Percentiles rank a stretch among this genome's conserved stretches.
These are phyloP conservation scores for Sugiyamaella boreocaroliniensis DNA, from an alignment of 805 yeast genomes.

Conservation along the genomic window DNA sequence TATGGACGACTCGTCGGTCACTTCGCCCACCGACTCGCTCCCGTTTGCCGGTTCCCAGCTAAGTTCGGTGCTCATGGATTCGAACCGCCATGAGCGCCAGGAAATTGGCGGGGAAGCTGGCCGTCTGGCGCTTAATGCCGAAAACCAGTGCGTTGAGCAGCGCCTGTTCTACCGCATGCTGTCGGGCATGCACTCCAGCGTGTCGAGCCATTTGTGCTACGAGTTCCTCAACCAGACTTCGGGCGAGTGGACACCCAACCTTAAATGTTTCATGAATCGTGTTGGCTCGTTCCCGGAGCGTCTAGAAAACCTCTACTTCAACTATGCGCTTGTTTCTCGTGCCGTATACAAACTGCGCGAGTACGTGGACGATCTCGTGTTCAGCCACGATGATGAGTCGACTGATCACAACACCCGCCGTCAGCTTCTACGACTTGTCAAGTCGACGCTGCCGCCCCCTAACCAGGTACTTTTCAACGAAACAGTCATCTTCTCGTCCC, in stretches of 20 bases:
- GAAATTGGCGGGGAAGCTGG: slow-evolving; percentile 25
- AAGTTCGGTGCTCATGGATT: slow-evolving; percentile 18
- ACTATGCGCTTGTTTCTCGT: slow-evolving; percentile 80
- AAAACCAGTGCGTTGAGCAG: slow-evolving; percentile 71
- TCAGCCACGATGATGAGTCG: slow-evolving; percentile 37
- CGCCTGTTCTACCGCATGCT: slow-evolving; percentile 78
- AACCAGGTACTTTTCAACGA: slow-evolving; percentile 40
- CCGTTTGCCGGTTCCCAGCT: slow-evolving; percentile 15
- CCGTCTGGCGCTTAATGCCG: slow-evolving; percentile 33
- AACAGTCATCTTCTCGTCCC: slow-evolving; percentile 37
- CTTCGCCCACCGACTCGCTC: neutral
- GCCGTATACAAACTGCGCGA: slow-evolving; percentile 64
- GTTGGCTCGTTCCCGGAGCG: slow-evolving; percentile 90
- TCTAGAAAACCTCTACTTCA: slow-evolving; percentile 81
- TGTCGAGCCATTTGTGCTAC: slow-evolving; percentile 84
- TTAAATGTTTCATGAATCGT: slow-evolving; percentile 74
- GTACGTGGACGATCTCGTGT: slow-evolving; percentile 45
- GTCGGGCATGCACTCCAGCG: slow-evolving; percentile 93
- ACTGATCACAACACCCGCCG: slow-evolving; percentile 42
- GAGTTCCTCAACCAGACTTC: slow-evolving; percentile 68
- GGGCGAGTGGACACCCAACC: slow-evolving; percentile 78
- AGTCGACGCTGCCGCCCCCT: slow-evolving; percentile 19
- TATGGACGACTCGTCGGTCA: neutral
- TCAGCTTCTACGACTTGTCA: slow-evolving; percentile 37
- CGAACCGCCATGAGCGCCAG: slow-evolving; percentile 21